Percentiles rank a stretch among this genome's conserved stretches.
Conservation (phyloP, 768 basidiomycete genomes). For the Tremella fuciformis region DNA sequence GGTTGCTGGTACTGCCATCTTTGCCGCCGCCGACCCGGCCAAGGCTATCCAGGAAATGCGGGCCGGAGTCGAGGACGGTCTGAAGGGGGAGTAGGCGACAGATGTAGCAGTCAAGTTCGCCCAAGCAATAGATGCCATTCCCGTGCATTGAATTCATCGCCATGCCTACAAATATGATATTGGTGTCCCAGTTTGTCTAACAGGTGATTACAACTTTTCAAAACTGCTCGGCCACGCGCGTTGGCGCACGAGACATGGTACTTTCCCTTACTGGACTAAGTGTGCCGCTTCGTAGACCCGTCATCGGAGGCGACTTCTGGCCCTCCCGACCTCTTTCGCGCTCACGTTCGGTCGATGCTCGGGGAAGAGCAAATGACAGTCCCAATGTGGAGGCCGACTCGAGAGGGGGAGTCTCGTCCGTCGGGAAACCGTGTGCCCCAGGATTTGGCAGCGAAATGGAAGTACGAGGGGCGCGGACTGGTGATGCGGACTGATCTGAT, state of each 20-base stretch:
- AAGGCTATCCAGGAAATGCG: constrained; percentile 61
- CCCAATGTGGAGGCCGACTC: too few relatives aligned
- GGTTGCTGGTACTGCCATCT: constrained; percentile 95
- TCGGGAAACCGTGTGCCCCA: too few relatives aligned
- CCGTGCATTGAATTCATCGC: too few relatives aligned
- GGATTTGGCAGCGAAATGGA: too few relatives aligned
- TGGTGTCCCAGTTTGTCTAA: too few relatives aligned
- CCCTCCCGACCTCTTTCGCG: not conserved
- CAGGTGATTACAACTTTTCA: not conserved
- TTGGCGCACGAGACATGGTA: not conserved
- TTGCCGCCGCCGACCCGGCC: constrained; percentile 73
- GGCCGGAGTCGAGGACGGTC: constrained; percentile 18
- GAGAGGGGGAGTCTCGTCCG: too few relatives aligned
- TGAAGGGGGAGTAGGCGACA: constrained; percentile 13
- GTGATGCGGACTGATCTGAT: too few relatives aligned
- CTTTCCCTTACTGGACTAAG: constrained; percentile 4
- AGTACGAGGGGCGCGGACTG: too few relatives aligned
- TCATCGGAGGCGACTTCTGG: not conserved
- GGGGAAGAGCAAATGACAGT: not conserved
- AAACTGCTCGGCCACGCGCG: not conserved
- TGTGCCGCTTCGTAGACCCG: not conserved
- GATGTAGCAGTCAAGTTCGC: too few relatives aligned
- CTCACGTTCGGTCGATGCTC: constrained; percentile 3
- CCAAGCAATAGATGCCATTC: too few relatives aligned
- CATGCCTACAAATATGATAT: too few relatives aligned